Percentiles rank a stretch among this genome's conserved stretches.
phyloP scores from a whole-genome alignment of 768 basidiomycete species.

The Leccinum variicolor region DNA sequence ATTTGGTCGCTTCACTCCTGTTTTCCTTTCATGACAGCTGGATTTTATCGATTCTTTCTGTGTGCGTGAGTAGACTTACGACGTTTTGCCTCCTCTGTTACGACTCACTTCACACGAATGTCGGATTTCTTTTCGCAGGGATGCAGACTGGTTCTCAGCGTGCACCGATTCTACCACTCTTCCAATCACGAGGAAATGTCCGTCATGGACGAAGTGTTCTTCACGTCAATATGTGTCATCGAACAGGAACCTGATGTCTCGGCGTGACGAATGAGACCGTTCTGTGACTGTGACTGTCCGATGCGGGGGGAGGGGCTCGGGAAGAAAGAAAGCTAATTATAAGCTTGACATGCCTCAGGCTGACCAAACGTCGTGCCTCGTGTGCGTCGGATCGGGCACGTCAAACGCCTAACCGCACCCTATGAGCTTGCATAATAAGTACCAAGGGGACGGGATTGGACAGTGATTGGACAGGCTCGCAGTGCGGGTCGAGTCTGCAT shows the following conservation, averaged over 20 bases:
- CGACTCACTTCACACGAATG: background rate
- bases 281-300: background rate
- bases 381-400: background rate
- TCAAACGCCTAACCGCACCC: background rate
- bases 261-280: background rate
- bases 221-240: conserved; percentile 1
- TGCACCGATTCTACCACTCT: background rate
- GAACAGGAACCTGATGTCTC: background rate
- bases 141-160: conserved; percentile 5
- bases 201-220: background rate
- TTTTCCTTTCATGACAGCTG: background rate
- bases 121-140: conserved; percentile 1
- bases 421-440: background rate
- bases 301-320: background rate
- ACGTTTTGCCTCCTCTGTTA: background rate
- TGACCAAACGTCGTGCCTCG: background rate
- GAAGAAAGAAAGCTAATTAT: background rate
- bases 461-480: too few relatives aligned
- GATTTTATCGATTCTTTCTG: conserved; percentile 5
- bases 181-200: background rate
- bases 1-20: background rate
- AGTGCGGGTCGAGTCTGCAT: too few relatives aligned
- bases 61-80: conserved; percentile 1
- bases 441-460: background rate
- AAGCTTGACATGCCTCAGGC: background rate